A percentile compares a stretch with the other conserved stretches of the same genome.
phyloP scores from a whole-genome alignment of 441 rosid genomes.

The Biscutella laevigata region DNA sequence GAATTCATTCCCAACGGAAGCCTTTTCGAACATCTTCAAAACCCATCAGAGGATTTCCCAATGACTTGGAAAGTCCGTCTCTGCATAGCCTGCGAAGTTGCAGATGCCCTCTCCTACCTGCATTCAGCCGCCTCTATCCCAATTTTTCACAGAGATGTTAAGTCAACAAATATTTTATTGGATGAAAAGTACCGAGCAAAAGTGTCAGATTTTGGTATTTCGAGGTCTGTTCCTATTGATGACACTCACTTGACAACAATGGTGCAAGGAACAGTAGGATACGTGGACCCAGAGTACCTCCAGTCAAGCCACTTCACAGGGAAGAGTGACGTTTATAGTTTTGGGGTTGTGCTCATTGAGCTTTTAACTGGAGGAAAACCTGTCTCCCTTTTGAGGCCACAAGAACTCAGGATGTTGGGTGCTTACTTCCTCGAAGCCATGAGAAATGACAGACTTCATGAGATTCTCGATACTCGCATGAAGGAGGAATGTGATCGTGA shows the following conservation, averaged over 20 bases:
- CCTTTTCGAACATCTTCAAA: constrained; percentile 30
- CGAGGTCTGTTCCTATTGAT: constrained; percentile 33
- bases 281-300: constrained; percentile 49
- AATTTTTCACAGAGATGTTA: constrained; percentile 42
- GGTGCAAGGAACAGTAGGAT: constrained; percentile 41
- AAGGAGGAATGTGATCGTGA: constrained; percentile 14
- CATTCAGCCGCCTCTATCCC: constrained; percentile 50
- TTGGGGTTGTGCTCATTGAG: constrained; percentile 33
- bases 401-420: constrained; percentile 27
- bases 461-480: constrained; percentile 21
- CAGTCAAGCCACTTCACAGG: too few relatives aligned
- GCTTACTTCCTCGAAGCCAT: constrained; percentile 26
- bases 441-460: constrained; percentile 25
- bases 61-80: constrained; percentile 36
- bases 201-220: constrained; percentile 46
- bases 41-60: constrained; percentile 16
- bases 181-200: constrained; percentile 31
- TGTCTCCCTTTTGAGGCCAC: constrained; percentile 24
- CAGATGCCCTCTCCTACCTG: constrained; percentile 42
- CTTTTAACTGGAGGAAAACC: constrained; percentile 31
- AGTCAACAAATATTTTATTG: too few relatives aligned
- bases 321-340: constrained; percentile 29
- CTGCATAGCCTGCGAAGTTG: constrained; percentile 38
- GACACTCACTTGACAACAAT: constrained; percentile 37
- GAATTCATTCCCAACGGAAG: constrained; percentile 40